Evolutionary conservation across 176 grass and related monocot genomes (phyloP), one percentile per base, ranked within the genome.

Genomic region (Alopecurus myosuroides): DNA sequence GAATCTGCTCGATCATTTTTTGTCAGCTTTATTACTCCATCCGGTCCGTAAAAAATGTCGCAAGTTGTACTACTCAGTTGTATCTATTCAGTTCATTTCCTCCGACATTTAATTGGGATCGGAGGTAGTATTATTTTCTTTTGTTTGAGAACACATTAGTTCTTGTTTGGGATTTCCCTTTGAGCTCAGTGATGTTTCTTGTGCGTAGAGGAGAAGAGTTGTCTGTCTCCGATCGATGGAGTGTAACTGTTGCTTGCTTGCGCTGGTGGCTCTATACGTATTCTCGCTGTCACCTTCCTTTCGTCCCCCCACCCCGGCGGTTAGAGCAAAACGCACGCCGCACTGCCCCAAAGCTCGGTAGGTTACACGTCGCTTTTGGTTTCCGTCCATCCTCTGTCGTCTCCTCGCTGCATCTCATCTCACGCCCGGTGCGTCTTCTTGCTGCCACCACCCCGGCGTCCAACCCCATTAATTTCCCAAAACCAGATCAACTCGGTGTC

Each of bases 301-400:
- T 31, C 60, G 58, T 62, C 13, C 26, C 60, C 28, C 0, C n/a
- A 6, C 25, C 25, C 29, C 28, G 45, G 71, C 78, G 8, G 37
- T 64, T 61, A 61, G 68, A 74, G 39, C 69, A 9, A 62, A 74
- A 9, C 80, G 68, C 56, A 9, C 82, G 77, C 46, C 58, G 60
- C 15, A 33, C 71, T 51, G 31, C 18, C 36, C 23, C 41, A 4
- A 61, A 73, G 31, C n/a, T 9, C 0, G 64, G 82, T 85, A 82
- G 82, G 88, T 89, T 89, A 70, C 50, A 40, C 77, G 83, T 89
- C 88, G 88, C 88, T 89, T 85, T 89, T 75, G 46, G 42, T 29
- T 36, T 34, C 77, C 17, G 36, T 73, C 80, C 4, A 45, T 28
- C 26, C 65, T 63, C 15, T 55, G 57, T 74, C 79, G 6, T 17